phyloP scores from a whole-genome alignment of 331 rosid genomes.

The Stylosanthes scabra region DNA sequence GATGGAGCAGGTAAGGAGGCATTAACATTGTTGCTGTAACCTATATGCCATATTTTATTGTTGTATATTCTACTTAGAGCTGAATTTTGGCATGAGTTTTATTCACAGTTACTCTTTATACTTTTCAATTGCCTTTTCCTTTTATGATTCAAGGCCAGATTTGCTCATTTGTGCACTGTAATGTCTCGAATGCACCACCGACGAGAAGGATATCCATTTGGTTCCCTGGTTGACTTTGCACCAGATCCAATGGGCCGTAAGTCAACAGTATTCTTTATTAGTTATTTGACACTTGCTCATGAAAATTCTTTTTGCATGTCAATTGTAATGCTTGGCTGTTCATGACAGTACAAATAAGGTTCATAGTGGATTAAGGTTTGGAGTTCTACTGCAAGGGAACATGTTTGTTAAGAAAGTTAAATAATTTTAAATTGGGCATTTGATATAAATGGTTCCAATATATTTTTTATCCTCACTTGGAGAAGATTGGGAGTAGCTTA shows the following conservation, averaged over 20 bases:
- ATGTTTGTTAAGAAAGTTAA: constrained; percentile 15
- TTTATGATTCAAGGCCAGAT: constrained; percentile 83
- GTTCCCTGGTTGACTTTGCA: constrained; percentile 97
- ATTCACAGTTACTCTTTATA: constrained; percentile 19
- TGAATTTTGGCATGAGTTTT: not conserved
- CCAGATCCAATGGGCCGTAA: constrained; percentile 96
- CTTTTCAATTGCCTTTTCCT: constrained; percentile 36
- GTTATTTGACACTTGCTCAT: constrained; percentile 1
- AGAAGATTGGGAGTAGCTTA: constrained; percentile 25
- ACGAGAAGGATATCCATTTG: constrained; percentile 98
- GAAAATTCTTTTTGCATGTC: constrained; percentile 5
- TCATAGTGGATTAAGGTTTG: constrained; percentile 23
- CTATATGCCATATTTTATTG: not conserved
- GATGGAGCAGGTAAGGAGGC: constrained; percentile 89
- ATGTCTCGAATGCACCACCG: constrained; percentile 99
- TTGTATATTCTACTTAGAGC: constrained; percentile 19
- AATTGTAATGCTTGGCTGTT: constrained; percentile 6
- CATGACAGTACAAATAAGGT: constrained; percentile 7
- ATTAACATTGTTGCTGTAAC: not conserved
- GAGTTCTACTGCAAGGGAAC: constrained; percentile 7
- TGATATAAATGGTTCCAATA: not conserved
- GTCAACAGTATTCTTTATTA: constrained; percentile 44
- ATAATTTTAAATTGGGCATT: constrained; percentile 24
- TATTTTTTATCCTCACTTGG: constrained; percentile 25
- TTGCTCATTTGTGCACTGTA: constrained; percentile 98